Evolutionary conservation across 2,329 filamentous ascomycete species (phyloP).

Genomic region (Diaporthe citrichinensis): DNA sequence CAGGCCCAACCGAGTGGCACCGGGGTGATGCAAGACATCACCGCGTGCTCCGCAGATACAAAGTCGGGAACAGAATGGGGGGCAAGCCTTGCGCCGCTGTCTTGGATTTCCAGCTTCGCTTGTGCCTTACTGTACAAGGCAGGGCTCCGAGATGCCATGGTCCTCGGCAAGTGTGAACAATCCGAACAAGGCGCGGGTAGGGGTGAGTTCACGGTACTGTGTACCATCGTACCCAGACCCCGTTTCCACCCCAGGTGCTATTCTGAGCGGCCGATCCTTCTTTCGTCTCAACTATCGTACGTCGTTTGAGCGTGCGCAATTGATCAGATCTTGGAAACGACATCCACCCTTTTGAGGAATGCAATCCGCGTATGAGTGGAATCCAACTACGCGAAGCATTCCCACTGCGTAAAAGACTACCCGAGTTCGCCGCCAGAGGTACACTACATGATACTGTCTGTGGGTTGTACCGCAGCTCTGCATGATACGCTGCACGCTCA

Average conservation of each 20-base stretch:
- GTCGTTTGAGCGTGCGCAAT: conserved; percentile 24
- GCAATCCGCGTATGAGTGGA: conserved; percentile 2
- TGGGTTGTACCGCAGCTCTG: not conserved
- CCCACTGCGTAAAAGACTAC: not conserved
- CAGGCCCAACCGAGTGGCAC: conserved; percentile 32
- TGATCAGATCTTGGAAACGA: conserved; percentile 28
- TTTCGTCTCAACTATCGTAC: conserved; percentile 29
- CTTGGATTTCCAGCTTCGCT: conserved; percentile 7
- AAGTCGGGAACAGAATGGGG: conserved; percentile 8
- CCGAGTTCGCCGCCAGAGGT: not conserved
- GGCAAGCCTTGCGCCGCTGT: conserved; percentile 21
- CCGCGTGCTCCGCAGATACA: conserved; percentile 27
- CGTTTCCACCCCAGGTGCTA: conserved; percentile 26
- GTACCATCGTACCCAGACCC: not conserved
- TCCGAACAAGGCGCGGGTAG: conserved; percentile 27
- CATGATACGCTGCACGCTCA: not conserved
- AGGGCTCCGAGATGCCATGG: conserved; percentile 5
- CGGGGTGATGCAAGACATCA: conserved; percentile 24
- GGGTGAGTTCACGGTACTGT: conserved; percentile 7
- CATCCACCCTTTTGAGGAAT: conserved; percentile 9
- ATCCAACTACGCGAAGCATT: not conserved
- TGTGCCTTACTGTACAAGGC: conserved; percentile 31
- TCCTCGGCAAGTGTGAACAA: conserved; percentile 19
- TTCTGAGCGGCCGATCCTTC: conserved; percentile 25
- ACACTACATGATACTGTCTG: not conserved